Base-by-base conservation (phyloP, 495 filamentous ascomycete genomes). In the Xylaria longipes region DNA sequence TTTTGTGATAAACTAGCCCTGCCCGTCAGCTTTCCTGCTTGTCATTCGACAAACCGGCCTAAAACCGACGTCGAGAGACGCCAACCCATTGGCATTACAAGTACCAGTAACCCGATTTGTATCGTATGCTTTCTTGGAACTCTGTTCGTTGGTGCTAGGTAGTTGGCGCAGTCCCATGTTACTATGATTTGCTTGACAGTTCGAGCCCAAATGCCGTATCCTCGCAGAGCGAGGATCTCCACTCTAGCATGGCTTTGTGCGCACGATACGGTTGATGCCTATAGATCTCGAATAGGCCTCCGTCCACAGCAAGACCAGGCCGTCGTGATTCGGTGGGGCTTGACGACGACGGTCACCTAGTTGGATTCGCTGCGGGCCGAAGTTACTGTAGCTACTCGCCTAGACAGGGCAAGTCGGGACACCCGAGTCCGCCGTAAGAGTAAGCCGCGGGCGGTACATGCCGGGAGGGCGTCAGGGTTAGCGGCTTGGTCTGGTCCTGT, bases 141-240 rank as follows among this genome's bases (percentile, higher is more conserved):
- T 60, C 31, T 37, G 9, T 37, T 22, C 20, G 22, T 22, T 11
- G 57, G 17, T n/a, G 17, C 8, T 22, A 20, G 54, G 37, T 22
- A 20, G 54, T 60, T 22, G 33, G 56, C 31, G 31, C 20, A 37
- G 29, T 60, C n/a, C 29, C 57, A n/a, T 60, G 57, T 60, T 37
- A 35, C 57, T 60, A 37, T 22, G 20, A 5, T 14, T 31, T 14
- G 12, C 5, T 56, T 37, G 33, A 33, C 31, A 58, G 3, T 12
- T 41, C 0, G 37, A 15, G 60, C 60, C 60, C 12, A 43, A 43
- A 15, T 31, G 14, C 6, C 41, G 22, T 45, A 50, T 50, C 20
- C 17, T 65, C 63, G 63, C 63, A 25, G 45, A 65, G 63, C 63
- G 63, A 65, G 35, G 29, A 9, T 22, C 63, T 17, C 63, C 63